Base-by-base conservation (phyloP, 768 basidiomycete genomes). In the Russula olivacea region DNA sequence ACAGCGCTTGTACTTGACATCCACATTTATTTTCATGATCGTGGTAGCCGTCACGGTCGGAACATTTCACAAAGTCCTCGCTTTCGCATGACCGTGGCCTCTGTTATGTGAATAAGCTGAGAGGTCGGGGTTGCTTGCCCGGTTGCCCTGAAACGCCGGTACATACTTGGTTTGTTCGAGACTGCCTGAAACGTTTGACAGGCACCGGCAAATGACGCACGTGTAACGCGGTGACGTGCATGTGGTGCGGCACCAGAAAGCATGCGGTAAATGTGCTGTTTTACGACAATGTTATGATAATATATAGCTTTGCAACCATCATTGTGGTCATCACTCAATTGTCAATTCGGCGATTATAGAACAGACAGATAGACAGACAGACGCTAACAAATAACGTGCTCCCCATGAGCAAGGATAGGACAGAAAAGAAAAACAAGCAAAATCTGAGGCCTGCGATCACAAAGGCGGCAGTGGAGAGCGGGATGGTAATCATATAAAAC, bases 401-500 rank as follows among this genome's bases (percentile, higher is more conserved):
- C 19, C 6, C 14, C 43, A 10, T 43, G 43, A 8, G 43, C 9
- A 43, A 17, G 19, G 19, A 43, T 10, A 43, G 43, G 7, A 43
- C 43, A 43, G 17, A 43, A 43, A 10, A n/a, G 3, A n/a, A 43
- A 43, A n/a, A n/a, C 0, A 10, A 43, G 3, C 8, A 15, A 40
- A 17, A 40, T 40, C 43, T 43, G 19, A 10, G 19, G 43, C 19
- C 19, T 43, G n/a, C 8, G n/a, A 43, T n/a, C 43, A 19, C 43
- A 14, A 43, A 43, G 43, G 9, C 11, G 34, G 3, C 36, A 36
- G 36, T 36, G 43, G 43, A 47, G 10, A 34, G 32, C 23, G 23
- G 15, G 52, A 36, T 36, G 51, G 47, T 54, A 47, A 47, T 30
- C 51, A 60, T 32, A 60, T 21, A 34, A 53, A 52, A 45, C 30